Conservation (phyloP, 2,329 filamentous ascomycete genomes). For the Cadophora luteo-olivacea region DNA sequence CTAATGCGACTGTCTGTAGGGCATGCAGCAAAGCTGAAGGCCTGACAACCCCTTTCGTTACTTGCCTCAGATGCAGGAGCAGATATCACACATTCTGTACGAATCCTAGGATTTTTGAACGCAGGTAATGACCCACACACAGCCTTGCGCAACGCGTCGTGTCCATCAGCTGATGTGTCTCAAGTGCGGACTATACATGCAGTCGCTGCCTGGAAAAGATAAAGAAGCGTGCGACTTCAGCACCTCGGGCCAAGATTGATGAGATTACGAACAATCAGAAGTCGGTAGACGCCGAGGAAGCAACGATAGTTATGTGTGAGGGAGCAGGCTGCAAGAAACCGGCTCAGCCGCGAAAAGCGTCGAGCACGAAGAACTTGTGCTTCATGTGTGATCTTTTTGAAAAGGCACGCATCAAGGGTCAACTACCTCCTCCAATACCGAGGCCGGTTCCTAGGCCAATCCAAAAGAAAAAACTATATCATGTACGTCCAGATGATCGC, state of each 20-base stretch:
- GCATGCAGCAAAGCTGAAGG: slow-evolving; percentile 32
- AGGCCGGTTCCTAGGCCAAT: slow-evolving; percentile 12
- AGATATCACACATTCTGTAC: slow-evolving; percentile 35
- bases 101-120: slow-evolving; percentile 20
- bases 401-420: slow-evolving; percentile 12
- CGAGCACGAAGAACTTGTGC: slow-evolving; percentile 5
- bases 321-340: background rate
- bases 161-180: background rate
- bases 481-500: slow-evolving; percentile 34
- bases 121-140: background rate
- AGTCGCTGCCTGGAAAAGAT: background rate
- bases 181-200: slow-evolving; percentile 14
- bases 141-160: background rate
- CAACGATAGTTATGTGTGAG: slow-evolving; percentile 5
- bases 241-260: background rate
- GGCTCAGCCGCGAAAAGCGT: background rate
- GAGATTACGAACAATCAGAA: background rate
- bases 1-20: slow-evolving; percentile 31
- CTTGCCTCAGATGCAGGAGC: slow-evolving; percentile 34
- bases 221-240: background rate
- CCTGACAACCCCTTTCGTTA: slow-evolving; percentile 27
- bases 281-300: background rate
- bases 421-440: slow-evolving; percentile 10
- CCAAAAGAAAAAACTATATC: slow-evolving; percentile 35
- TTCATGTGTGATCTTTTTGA: slow-evolving; percentile 16